Percentiles rank a stretch among this genome's conserved stretches.
Evolutionary conservation across 495 filamentous ascomycete species (phyloP).

Genomic region (Trichoderma reesei): DNA sequence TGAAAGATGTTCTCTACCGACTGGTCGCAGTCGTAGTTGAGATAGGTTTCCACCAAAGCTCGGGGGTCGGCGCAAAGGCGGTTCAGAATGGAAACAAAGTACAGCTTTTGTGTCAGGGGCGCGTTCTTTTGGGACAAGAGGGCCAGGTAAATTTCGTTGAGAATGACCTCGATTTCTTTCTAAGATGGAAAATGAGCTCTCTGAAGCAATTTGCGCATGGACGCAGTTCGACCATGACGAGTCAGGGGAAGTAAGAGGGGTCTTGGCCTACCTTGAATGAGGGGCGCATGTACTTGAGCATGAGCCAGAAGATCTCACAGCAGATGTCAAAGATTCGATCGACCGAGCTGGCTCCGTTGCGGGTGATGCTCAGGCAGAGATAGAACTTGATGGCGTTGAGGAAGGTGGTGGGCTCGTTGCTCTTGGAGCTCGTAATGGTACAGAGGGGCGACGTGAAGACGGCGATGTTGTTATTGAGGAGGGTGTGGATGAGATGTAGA

Average conservation of each 20-base stretch:
- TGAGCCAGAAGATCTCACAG: conserved; percentile 96
- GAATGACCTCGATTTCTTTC: conserved; percentile 96
- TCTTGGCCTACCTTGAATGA: conserved; percentile 64
- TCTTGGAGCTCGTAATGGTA: conserved; percentile 79
- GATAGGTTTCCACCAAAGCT: conserved; percentile 87
- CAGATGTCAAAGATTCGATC: conserved; percentile 87
- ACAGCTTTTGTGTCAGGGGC: conserved; percentile 81
- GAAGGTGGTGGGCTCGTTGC: conserved; percentile 76
- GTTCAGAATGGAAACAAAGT: conserved; percentile 78
- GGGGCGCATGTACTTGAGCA: conserved; percentile 86
- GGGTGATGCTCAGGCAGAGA: conserved; percentile 82
- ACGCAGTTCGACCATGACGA: background rate
- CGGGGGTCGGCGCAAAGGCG: conserved; percentile 75
- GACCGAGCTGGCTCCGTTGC: conserved; percentile 90
- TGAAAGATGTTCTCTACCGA: conserved; percentile 97
- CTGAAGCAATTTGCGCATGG: background rate
- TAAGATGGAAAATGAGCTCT: conserved; percentile 19
- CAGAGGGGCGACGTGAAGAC: conserved; percentile 84
- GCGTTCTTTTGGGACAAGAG: conserved; percentile 83
- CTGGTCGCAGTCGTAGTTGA: conserved; percentile 97
- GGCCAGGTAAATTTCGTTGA: conserved; percentile 95
- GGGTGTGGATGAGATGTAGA: conserved; percentile 84
- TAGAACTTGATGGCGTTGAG: conserved; percentile 95
- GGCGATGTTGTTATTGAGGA: conserved; percentile 80
- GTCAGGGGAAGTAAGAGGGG: background rate